Base-by-base conservation (phyloP, 2,329 filamentous ascomycete genomes). In the Penicillium vulpinum region DNA sequence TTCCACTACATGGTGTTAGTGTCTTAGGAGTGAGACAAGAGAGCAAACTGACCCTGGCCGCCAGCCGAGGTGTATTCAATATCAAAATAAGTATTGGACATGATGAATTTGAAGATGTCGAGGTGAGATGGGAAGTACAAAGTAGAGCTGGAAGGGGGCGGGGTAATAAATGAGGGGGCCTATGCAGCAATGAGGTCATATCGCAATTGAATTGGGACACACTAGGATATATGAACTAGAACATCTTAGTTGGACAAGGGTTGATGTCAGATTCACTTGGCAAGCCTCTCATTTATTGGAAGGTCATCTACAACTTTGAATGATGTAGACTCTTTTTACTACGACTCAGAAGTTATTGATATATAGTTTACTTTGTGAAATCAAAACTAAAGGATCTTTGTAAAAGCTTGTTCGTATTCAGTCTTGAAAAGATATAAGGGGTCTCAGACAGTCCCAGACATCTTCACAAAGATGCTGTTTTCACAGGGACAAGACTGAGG, bases 101-200 rank as follows among this genome's bases (percentile, higher is more conserved):
- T 50, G 24, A 50, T 50, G 16, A 28, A 38, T 31, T 45, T 1
- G 41, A 26, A 7, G 22, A 18, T 11, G 15, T 46, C 13, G 21
- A n/a, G 9, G 28, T 43, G 26, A 29, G 15, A 8, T n/a, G 29
- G 3, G 21, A 26, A 26, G 22, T 48, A 38, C 18, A 22, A 16
- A 40, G 24, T 11, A 44, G n/a, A 15, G 7, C 16, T 26, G 16
- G 29, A 26, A 33, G 11, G 22, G 22, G 45, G 47, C n/a, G 35
- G 47, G 47, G 35, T 40, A 50, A 39, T 39, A n/a, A 29, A 39
- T 28, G 24, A 50, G 35, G 24, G 31, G 46, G 33, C 8, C 21
- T 22, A 28, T 50, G 47, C 24, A 50, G 47, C 24, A 50, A 39
- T 50, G 47, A 50, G 47, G 47, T 40, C 46, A 49, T 36, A 29